Conservation (phyloP, 164 flowering plant species). For the Santalum album region DNA sequence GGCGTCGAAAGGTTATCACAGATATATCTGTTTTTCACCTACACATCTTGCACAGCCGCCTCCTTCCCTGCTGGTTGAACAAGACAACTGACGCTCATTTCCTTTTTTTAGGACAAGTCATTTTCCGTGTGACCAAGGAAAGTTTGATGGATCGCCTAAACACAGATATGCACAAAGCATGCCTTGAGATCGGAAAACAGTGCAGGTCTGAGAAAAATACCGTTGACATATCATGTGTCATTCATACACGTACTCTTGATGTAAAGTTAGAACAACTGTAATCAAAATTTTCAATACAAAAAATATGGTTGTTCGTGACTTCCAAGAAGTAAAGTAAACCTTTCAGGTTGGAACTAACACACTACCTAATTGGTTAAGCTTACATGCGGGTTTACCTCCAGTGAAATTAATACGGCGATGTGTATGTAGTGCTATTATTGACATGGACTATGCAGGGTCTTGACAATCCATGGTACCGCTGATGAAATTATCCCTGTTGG, state of each 20-base stretch:
- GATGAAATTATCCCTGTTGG: conserved; percentile 66
- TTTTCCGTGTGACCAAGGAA: conserved; percentile 53
- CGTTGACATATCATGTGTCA: no score
- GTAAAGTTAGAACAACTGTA: not conserved
- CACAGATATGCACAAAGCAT: conserved; percentile 54
- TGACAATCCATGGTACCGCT: conserved; percentile 78
- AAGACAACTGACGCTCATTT: not conserved
- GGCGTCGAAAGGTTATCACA: no score
- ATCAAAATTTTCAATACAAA: not conserved
- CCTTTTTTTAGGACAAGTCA: conserved; percentile 29
- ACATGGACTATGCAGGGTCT: conserved; percentile 39
- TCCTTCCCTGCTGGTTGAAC: no score
- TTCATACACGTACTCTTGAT: no score
- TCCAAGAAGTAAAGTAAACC: not conserved
- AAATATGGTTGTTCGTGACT: not conserved
- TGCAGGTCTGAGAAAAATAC: conserved; percentile 35
- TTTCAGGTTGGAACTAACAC: not conserved
- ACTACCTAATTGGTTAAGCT: no score
- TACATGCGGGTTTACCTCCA: no score
- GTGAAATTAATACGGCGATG: no score
- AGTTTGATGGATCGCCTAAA: conserved; percentile 51
- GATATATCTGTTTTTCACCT: no score
- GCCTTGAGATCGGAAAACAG: conserved; percentile 41
- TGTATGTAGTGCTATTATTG: not conserved
- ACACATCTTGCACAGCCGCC: not conserved